Conservation (phyloP, 73 alveolate genomes). For the Paramecium biaurelia region DNA sequence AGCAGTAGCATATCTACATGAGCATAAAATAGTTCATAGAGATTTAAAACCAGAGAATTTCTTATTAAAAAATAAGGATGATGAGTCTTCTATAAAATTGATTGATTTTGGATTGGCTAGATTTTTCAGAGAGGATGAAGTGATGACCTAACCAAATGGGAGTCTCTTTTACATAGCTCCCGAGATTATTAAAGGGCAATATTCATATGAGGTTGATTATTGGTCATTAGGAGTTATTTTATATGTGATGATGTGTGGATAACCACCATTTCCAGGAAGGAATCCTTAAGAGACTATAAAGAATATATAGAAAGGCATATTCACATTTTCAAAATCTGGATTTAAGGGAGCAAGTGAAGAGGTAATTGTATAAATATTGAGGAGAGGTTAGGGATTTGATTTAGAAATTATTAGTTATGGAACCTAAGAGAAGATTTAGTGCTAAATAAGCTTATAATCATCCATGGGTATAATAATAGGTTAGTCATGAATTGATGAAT, state of each 20-base stretch:
- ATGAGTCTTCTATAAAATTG: conserved; percentile 62
- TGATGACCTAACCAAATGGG: conserved; percentile 66
- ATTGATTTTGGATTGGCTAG: conserved; percentile 81
- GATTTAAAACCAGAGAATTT: conserved; percentile 77
- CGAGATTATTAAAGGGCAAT: conserved; percentile 66
- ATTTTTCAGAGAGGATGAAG: conserved; percentile 51
- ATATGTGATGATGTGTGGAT: conserved; percentile 14
- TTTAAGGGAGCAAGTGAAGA: conserved; percentile 16
- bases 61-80: conserved; percentile 59
- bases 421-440: conserved; percentile 52
- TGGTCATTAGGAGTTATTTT: conserved; percentile 75
- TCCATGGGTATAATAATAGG: conserved; percentile 64
- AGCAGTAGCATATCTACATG: conserved; percentile 67
- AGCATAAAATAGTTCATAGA: conserved; percentile 68
- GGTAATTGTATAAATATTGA: not conserved
- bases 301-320: conserved; percentile 61
- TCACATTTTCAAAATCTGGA: not conserved
- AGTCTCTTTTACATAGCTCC: conserved; percentile 78
- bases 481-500: not conserved
- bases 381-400: conserved; percentile 24
- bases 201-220: conserved; percentile 66
- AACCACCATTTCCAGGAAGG: conserved; percentile 69
- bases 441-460: conserved; percentile 71
- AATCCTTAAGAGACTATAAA: conserved; percentile 67
- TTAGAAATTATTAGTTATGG: not conserved